Base-by-base conservation (phyloP, 2,329 filamentous ascomycete species). In the Fusarium longipes region DNA sequence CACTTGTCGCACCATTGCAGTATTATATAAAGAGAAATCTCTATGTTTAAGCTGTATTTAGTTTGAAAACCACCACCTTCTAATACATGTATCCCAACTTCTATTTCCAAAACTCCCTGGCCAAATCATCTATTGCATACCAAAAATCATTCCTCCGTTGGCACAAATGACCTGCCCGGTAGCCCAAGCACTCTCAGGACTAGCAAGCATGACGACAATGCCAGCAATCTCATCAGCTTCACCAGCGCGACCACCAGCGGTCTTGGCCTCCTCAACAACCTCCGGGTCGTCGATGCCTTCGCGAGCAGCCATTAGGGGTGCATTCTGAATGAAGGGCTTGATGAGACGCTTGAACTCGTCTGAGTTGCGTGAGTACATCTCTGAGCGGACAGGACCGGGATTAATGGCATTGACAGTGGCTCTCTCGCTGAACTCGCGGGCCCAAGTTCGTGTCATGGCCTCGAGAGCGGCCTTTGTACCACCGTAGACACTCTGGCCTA, bases 371-470 rank as follows among this genome's bases (percentile, higher is more conserved):
- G 71, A 73, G 72, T 85, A 85, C 83, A 84, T 82, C 38, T 79
- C 79, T 5, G 80, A 82, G 63, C 81, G 77, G n/a, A 86, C 83
- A 8, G 84, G 84, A 2, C 84, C 84, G 5, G 84, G 84, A 77
- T 85, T 86, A 65, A 86, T 74, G 54, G 82, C 80, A 72, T 86
- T 86, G 53, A 86, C 84, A 33, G 84, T 86, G 63, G 77, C 77
- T 49, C 77, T 75, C 77, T 85, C 83, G 57, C 80, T 76, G 18
- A 86, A 79, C 76, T 86, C 84, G 49, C 83, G 81, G 2, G 83
- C 78, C 84, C 84, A 86, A 7, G 82, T 83, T 49, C 84, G 82
- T 36, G 83, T 84, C 82, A 86, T 84, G 65, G 83, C 83, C 73
- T 86, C 84, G 24, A 86, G 68, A 2, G 84, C 84, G 2, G 82